Conservation (phyloP, 352 stramenopile genomes). For the Thraustochytrium striatum region DNA sequence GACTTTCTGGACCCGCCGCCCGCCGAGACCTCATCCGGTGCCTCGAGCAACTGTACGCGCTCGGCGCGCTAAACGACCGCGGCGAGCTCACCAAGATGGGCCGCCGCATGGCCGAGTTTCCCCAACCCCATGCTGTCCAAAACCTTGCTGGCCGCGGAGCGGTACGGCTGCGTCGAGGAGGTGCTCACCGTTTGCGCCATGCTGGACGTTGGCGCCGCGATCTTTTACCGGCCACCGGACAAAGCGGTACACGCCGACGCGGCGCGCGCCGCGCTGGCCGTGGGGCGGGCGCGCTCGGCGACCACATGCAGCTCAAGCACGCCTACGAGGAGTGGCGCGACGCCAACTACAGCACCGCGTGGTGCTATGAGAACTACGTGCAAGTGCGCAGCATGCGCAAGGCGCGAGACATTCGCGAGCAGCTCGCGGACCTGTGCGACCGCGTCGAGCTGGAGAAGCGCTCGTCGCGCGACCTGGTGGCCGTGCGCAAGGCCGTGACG, state of each 20-base stretch:
- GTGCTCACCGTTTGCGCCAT: conserved; percentile 95
- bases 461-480: conserved; percentile 82
- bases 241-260: conserved; percentile 95
- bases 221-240: conserved; percentile 98
- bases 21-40: conserved; percentile 94
- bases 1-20: conserved; percentile 99
- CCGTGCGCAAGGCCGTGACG: conserved; percentile 92
- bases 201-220: conserved; percentile 93
- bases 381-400: conserved; percentile 95
- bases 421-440: conserved; percentile 97
- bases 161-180: conserved; percentile 84
- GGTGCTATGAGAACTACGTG: conserved; percentile 91
- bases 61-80: conserved; percentile 96
- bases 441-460: conserved; percentile 90
- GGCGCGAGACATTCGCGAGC: conserved; percentile 95
- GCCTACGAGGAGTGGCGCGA: conserved; percentile 98
- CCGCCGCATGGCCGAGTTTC: conserved; percentile 91
- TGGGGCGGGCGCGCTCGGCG: conserved; percentile 78
- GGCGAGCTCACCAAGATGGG: conserved; percentile 95
- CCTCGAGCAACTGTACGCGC: conserved; percentile 95
- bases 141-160: conserved; percentile 78
- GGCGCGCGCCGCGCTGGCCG: conserved; percentile 95
- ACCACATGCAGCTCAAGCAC: conserved; percentile 93
- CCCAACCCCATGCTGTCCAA: conserved; percentile 93
- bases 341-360: conserved; percentile 92